These are phyloP conservation scores for Tetrahymena thermophila DNA, from an alignment of 73 alveolate genomes.

Conservation along the genomic window DNA sequence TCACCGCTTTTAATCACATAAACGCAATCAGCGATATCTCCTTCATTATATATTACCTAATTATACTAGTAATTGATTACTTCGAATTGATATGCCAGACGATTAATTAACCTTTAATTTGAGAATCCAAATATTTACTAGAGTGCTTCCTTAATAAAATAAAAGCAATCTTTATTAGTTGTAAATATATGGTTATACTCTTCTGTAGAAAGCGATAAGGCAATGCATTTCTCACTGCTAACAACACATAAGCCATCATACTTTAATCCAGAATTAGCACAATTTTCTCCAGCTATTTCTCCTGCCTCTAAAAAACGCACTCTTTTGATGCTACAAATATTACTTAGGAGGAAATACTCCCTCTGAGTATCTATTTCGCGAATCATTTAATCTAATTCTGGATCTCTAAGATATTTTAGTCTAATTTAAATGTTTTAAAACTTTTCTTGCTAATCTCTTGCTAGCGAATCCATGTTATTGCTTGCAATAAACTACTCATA, in stretches of 20 bases:
- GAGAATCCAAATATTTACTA: not conserved
- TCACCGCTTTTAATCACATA: not conserved
- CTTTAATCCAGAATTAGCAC: not conserved
- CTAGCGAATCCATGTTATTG: not conserved
- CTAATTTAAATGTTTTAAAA: not conserved
- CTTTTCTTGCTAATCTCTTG: not conserved
- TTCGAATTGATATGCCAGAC: not conserved
- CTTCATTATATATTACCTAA: not conserved
- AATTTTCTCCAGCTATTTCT: not conserved
- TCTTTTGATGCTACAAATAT: not conserved
- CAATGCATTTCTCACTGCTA: not conserved
- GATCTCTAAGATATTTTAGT: not conserved
- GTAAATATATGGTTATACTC: not conserved
- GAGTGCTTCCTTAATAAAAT: not conserved
- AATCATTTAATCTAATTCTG: not conserved
- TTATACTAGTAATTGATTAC: not conserved
- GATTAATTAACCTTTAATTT: not conserved
- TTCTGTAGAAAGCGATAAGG: not conserved
- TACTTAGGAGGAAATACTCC: not conserved
- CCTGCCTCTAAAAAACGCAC: not conserved
- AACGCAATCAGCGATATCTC: not conserved
- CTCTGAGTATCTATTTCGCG: not conserved
- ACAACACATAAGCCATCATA: not conserved
- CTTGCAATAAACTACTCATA: not conserved
- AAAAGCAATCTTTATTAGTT: not conserved